Evolutionary conservation across 2,329 filamentous ascomycete species (phyloP).

Genomic region (Colletotrichum tabaci): DNA sequence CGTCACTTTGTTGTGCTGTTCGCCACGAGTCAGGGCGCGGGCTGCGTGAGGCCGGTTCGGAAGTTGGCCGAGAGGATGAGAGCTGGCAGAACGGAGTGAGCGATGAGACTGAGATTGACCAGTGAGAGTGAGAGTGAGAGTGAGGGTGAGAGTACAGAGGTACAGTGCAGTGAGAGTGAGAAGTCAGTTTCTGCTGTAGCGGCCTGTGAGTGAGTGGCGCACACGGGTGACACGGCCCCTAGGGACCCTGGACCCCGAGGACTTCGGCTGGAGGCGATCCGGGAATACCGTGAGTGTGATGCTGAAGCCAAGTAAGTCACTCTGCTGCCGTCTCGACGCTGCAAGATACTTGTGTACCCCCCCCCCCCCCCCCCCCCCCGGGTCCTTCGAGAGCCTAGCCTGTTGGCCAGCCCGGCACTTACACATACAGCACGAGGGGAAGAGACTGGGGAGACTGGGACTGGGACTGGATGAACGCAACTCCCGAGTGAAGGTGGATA

Average conservation of each 20-base stretch:
- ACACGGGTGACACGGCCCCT: no score
- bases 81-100: neutral
- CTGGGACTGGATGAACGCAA: conserved; percentile 36
- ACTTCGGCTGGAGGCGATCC: conserved; percentile 14
- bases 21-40: conserved; percentile 37
- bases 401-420: conserved; percentile 12
- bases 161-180: neutral
- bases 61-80: conserved; percentile 41
- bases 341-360: neutral
- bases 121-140: conserved; percentile 2
- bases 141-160: neutral
- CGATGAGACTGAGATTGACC: conserved; percentile 8
- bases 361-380: no score
- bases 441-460: neutral
- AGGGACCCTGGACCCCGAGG: neutral
- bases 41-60: conserved; percentile 13
- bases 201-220: neutral
- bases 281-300: conserved; percentile 1
- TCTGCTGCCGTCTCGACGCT: neutral
- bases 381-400: neutral
- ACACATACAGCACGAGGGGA: neutral
- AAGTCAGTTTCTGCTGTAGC: neutral
- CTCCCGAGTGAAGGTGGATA: conserved; percentile 30
- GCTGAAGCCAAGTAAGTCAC: neutral
- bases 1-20: neutral